Conservation (phyloP, 2,329 filamentous ascomycete species). For the Nothophaeocryptopus gaeumannii region DNA sequence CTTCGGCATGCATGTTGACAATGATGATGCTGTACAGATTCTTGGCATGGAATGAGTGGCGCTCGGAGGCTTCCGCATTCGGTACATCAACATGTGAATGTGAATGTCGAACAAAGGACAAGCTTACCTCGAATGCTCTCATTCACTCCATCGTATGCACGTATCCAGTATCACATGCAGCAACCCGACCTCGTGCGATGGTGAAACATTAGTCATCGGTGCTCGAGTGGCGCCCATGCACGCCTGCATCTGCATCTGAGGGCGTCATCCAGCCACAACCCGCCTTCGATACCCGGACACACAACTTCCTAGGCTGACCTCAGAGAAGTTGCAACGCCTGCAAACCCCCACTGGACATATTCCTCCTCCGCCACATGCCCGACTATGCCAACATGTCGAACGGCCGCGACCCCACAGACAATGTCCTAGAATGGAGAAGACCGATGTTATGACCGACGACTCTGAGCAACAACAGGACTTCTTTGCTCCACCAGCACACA, state of each 20-base stretch:
- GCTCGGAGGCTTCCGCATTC: too few species aligned
- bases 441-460: constrained; percentile 12
- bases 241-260: background rate
- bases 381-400: constrained; percentile 12
- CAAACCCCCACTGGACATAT: background rate
- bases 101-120: too few species aligned
- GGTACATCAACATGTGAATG: too few species aligned
- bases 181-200: too few species aligned
- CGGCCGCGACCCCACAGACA: constrained; percentile 1
- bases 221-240: constrained; percentile 7
- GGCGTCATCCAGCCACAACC: constrained; percentile 5
- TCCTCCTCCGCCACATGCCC: constrained; percentile 2
- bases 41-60: too few species aligned
- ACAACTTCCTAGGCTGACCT: constrained; percentile 2
- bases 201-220: constrained; percentile 4
- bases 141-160: too few species aligned
- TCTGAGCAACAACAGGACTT: constrained; percentile 28
- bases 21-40: too few species aligned
- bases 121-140: too few species aligned
- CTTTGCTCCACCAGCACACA: constrained; percentile 68
- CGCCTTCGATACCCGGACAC: background rate
- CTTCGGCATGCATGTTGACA: background rate
- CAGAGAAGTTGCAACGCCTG: background rate
- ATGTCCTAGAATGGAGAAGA: constrained; percentile 1
- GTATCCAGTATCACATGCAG: too few species aligned